Evolutionary conservation across 805 yeast genomes (phyloP), one percentile per base, ranked within the genome.

Genomic region (Ogataea paradorogensis): DNA sequence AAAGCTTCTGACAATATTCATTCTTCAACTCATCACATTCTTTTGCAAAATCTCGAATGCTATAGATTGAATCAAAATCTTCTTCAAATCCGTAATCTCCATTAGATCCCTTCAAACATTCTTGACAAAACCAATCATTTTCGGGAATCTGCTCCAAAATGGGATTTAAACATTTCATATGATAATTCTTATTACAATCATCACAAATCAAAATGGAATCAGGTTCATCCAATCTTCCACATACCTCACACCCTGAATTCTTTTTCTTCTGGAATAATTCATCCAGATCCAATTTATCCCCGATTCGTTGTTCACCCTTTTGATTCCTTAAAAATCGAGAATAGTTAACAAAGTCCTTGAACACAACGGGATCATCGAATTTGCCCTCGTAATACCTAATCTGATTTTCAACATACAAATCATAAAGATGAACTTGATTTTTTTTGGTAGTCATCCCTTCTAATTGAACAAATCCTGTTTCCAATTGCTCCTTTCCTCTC

Each of bases 21-120:
- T 66, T 64, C 35, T 65, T 70, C 51, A 80, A 80, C 16, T 70
- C 64, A 24, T 64, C 59, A 46, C 87, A 81, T 45, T 74, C 65
- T 4, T 71, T 59, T 47, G 74, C 71, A 58, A 89, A 90, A 41
- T 82, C 80, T 0, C 65, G 59, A 11, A 65, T 39, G 7, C 65
- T 59, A 47, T 55, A 64, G 5, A 86, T 62, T 0, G 82, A 67
- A 54, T 82, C 62, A 41, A 57, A 57, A 38, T 65, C 69, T 48
- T 84, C 93, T 47, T 84, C 90, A 59, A 91, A 90, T 0, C 95
- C 95, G 55, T 87, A 90, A 47, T 80, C 89, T 1, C 93, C 91
- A 28, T 86, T 82, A 0, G 64, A 57, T 0, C 95, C 96, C 10
- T 84, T 69, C n/a, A 90, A 66, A 61, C 98, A 90, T 41, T 74